Percentiles rank a stretch among this genome's conserved stretches.
Conservation (phyloP, 768 basidiomycete species). For the Steccherinum ochraceum region DNA sequence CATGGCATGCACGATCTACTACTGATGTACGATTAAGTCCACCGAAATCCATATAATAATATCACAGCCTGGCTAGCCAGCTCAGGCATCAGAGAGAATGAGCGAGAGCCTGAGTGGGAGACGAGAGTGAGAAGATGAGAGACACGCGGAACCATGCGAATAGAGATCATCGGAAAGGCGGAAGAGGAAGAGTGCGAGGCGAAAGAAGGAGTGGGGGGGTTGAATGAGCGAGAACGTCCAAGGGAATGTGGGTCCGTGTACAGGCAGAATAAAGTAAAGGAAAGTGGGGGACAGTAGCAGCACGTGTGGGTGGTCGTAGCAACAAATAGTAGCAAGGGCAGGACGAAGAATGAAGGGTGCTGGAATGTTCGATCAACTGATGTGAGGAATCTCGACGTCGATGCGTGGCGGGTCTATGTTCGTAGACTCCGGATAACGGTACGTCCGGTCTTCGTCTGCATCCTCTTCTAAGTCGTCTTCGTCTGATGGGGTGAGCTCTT, state of each 20-base stretch:
- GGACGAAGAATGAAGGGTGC: not conserved
- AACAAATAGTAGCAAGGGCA: not conserved
- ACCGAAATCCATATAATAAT: not conserved
- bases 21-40: not conserved
- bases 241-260: not conserved
- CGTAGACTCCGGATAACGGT: not conserved
- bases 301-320: not conserved
- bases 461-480: not conserved
- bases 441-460: slow-evolving; percentile 6
- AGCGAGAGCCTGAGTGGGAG: slow-evolving; percentile 16
- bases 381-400: not conserved
- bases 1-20: not conserved
- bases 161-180: not conserved
- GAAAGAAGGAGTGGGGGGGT: not conserved
- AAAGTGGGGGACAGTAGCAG: not conserved
- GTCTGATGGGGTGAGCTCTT: not conserved
- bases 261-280: not conserved
- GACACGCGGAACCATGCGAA: not conserved
- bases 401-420: not conserved
- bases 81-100: not conserved
- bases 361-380: not conserved
- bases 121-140: slow-evolving; percentile 11
- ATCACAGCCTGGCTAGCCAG: too few species aligned
- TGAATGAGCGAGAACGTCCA: not conserved
- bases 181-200: not conserved